Conservation (phyloP, 306 rosid species). For the Casuarina equisetifolia region DNA sequence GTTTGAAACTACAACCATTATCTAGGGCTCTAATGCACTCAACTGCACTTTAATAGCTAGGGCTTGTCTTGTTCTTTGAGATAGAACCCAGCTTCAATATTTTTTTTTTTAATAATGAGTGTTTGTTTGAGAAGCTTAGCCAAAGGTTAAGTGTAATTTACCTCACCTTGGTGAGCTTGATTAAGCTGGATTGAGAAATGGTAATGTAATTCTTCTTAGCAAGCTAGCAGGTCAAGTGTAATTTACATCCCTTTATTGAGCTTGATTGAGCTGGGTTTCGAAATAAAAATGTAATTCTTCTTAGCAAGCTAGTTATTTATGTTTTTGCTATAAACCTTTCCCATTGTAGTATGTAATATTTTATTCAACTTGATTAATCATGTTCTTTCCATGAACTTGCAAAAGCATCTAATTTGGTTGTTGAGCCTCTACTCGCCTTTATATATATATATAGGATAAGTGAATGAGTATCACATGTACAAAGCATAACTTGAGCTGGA, state of each 20-base stretch:
- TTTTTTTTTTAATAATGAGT: neutral
- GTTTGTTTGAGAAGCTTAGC: neutral
- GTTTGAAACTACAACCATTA: neutral
- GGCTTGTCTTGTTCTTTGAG: neutral
- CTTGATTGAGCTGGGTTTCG: too few species aligned
- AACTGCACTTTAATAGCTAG: neutral
- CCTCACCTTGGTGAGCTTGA: neutral
- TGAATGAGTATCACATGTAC: neutral
- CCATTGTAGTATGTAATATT: neutral
- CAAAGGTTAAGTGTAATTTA: neutral
- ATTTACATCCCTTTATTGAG: too few species aligned
- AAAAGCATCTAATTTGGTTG: neutral
- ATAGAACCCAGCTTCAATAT: neutral
- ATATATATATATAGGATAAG: too few species aligned
- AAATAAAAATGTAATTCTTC: neutral
- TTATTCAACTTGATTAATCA: neutral
- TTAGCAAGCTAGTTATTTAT: neutral
- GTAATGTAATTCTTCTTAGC: too few species aligned
- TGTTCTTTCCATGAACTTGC: neutral
- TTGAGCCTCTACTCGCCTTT: neutral
- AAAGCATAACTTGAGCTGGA: slow-evolving; percentile 9
- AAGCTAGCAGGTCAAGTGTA: too few species aligned
- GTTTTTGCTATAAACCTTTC: neutral
- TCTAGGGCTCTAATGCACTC: neutral
- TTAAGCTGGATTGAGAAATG: neutral